Conservation (phyloP, 495 filamentous ascomycete genomes). For the Xylaria intraflava region DNA sequence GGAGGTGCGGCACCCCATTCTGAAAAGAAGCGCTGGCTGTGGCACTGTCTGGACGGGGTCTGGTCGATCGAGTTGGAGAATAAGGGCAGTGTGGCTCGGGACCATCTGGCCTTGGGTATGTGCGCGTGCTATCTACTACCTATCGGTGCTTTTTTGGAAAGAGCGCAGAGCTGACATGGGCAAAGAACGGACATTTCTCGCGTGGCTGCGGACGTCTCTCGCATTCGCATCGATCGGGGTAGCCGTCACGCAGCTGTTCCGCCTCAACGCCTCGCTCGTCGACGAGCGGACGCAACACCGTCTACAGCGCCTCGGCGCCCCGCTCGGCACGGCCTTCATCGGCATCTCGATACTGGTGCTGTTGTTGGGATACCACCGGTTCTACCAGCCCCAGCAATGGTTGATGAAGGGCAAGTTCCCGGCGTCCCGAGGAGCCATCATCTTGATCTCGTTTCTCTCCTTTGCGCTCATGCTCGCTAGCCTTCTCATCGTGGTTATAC, state of each 20-base stretch:
- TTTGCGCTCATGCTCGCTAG: conserved; percentile 63
- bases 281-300: conserved; percentile 23
- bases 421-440: conserved; percentile 79
- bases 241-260: conserved; percentile 92
- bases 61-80: conserved; percentile 89
- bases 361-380: conserved; percentile 66
- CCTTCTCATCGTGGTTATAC: conserved; percentile 63
- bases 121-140: neutral
- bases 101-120: conserved; percentile 89
- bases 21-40: conserved; percentile 26
- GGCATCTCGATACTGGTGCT: conserved; percentile 79
- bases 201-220: conserved; percentile 92
- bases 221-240: conserved; percentile 96
- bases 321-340: conserved; percentile 88
- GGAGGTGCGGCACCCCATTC: conserved; percentile 3
- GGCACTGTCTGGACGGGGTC: conserved; percentile 55
- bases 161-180: conserved; percentile 14
- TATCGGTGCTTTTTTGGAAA: neutral
- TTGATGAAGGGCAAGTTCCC: conserved; percentile 91
- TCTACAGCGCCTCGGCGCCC: conserved; percentile 72
- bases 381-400: conserved; percentile 68
- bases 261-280: conserved; percentile 67
- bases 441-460: conserved; percentile 65
- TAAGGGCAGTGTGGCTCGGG: conserved; percentile 89
- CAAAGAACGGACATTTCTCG: conserved; percentile 90